Evolutionary conservation across 2,329 filamentous ascomycete genomes (phyloP).

Genomic region (Huntiella decipiens): DNA sequence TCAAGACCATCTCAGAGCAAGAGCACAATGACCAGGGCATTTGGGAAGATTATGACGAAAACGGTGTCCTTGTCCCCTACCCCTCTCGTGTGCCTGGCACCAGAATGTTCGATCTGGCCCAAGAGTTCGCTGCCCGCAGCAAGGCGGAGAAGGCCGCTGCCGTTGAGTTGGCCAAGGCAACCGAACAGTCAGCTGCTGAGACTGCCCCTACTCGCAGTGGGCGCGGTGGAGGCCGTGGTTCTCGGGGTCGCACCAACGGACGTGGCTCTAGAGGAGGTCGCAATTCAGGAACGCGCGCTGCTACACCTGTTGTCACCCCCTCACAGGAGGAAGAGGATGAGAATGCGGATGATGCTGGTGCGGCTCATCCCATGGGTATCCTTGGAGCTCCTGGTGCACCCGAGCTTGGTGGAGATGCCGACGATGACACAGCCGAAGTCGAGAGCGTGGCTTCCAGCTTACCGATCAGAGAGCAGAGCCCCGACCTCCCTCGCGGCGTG

Average conservation of each 20-base stretch:
- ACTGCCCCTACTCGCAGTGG: slow-evolving; percentile 9
- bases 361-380: slow-evolving; percentile 17
- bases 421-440: slow-evolving; percentile 10
- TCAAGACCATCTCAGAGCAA: slow-evolving; percentile 26
- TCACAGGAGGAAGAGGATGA: slow-evolving; percentile 13
- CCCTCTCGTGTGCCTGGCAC: slow-evolving; percentile 25
- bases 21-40: slow-evolving; percentile 26
- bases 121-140: slow-evolving; percentile 15
- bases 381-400: slow-evolving; percentile 15
- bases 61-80: slow-evolving; percentile 26
- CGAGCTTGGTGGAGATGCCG: slow-evolving; percentile 9
- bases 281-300: slow-evolving; percentile 15
- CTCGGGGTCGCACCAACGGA: slow-evolving; percentile 24
- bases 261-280: slow-evolving; percentile 15
- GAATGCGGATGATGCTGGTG: slow-evolving; percentile 9
- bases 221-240: slow-evolving; percentile 14
- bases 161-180: slow-evolving; percentile 9
- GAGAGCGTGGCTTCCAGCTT: slow-evolving; percentile 13
- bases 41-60: slow-evolving; percentile 21
- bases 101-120: slow-evolving; percentile 22
- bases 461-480: slow-evolving; percentile 21
- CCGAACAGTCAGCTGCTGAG: slow-evolving; percentile 7
- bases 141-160: slow-evolving; percentile 20
- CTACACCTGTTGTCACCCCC: slow-evolving; percentile 10
- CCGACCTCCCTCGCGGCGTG: slow-evolving; percentile 21